A percentile compares a stretch with the other conserved stretches of the same genome.
Evolutionary conservation across 192 early-diverging fungal species (phyloP).

Genomic region (Polychytrium aggregatum): DNA sequence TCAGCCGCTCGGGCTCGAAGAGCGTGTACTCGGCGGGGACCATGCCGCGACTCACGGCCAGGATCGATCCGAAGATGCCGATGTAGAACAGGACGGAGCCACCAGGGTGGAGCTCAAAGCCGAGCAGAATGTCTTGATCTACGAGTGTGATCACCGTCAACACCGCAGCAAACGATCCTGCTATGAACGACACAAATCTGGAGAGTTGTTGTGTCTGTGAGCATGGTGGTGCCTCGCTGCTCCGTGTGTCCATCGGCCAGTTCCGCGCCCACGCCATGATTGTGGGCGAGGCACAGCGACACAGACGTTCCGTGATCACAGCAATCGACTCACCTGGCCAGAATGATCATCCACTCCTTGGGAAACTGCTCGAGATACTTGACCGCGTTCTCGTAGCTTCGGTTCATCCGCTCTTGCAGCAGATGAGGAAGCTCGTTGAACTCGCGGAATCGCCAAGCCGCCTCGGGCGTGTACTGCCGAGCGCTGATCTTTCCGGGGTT

Average conservation of each 20-base stretch:
- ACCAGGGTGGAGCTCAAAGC: slow-evolving; percentile 83
- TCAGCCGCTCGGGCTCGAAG: slow-evolving; percentile 69
- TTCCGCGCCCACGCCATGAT: neutral
- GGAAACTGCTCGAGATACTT: slow-evolving; percentile 87
- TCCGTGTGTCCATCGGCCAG: too few species aligned
- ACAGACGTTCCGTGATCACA: neutral
- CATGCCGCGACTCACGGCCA: slow-evolving; percentile 68
- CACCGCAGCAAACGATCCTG: slow-evolving; percentile 79
- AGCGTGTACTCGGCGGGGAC: slow-evolving; percentile 70
- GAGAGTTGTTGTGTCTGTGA: too few species aligned
- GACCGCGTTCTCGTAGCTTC: slow-evolving; percentile 61
- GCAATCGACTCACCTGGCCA: slow-evolving; percentile 47
- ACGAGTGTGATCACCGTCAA: slow-evolving; percentile 70
- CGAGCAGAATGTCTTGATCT: slow-evolving; percentile 76
- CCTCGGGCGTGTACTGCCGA: slow-evolving; percentile 74
- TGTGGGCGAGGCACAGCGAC: neutral
- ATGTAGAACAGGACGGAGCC: slow-evolving; percentile 90
- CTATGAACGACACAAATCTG: slow-evolving; percentile 79
- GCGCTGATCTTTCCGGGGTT: slow-evolving; percentile 73
- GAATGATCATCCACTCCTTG: slow-evolving; percentile 62
- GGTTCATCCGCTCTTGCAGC: slow-evolving; percentile 63
- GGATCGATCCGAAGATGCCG: slow-evolving; percentile 72
- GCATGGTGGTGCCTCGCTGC: too few species aligned
- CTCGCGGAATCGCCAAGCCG: slow-evolving; percentile 89
- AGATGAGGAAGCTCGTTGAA: slow-evolving; percentile 95